phyloP scores from a whole-genome alignment of 441 rosid genomes.

The Gossypium laxum region DNA sequence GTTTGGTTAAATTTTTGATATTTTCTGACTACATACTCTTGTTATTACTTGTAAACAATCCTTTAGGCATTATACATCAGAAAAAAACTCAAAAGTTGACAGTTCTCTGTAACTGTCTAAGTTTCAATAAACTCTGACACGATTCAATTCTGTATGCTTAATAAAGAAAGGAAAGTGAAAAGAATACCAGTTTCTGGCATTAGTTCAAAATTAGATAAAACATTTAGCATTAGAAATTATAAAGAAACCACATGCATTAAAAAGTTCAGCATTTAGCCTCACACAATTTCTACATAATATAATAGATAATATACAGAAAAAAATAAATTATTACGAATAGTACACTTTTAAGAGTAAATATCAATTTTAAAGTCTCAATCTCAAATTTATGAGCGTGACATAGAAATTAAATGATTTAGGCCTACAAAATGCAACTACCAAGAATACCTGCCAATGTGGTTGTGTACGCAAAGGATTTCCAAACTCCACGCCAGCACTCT shows the following conservation, averaged over 20 bases:
- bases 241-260: not conserved
- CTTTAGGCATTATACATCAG: not conserved
- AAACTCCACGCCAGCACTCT: constrained; percentile 22
- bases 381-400: not conserved
- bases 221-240: not conserved
- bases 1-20: not conserved
- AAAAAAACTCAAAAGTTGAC: not conserved
- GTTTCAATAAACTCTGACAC: not conserved
- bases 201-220: not conserved
- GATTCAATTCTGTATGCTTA: not conserved
- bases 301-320: not conserved
- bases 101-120: not conserved
- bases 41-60: not conserved
- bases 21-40: not conserved
- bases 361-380: not conserved
- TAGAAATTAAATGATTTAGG: not conserved
- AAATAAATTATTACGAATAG: not conserved
- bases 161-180: not conserved
- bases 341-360: not conserved
- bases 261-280: not conserved
- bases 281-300: not conserved
- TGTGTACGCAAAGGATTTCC: constrained; percentile 38
- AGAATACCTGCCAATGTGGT: constrained; percentile 65
- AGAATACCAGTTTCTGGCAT: not conserved
- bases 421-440: not conserved